Percentiles rank a stretch among this genome's conserved stretches.
These are phyloP conservation scores for Leccinum disarticulatum DNA, from an alignment of 768 basidiomycete species.

Conservation along the genomic window DNA sequence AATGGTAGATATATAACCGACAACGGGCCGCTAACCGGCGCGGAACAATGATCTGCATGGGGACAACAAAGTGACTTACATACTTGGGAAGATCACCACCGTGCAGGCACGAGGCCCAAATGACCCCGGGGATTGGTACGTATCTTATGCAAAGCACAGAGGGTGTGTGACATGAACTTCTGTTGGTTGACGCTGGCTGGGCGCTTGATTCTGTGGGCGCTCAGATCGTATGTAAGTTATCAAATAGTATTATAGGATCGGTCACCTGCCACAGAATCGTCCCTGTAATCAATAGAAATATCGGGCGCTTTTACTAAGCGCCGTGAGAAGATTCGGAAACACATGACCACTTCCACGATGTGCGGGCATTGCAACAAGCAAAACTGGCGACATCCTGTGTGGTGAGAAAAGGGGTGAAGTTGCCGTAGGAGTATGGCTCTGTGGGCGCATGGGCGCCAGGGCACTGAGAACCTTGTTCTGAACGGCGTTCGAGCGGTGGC, in stretches of 20 bases:
- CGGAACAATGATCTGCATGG: not conserved
- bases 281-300: not conserved
- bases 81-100: not conserved
- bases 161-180: not conserved
- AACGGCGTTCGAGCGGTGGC: not conserved
- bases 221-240: too few relatives aligned
- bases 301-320: not conserved
- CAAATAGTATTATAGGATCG: not conserved
- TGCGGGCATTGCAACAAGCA: not conserved
- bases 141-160: slow-evolving; percentile 2
- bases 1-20: not conserved
- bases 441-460: not conserved
- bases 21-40: not conserved
- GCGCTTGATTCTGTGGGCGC: not conserved
- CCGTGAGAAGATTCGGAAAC: not conserved
- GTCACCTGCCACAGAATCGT: not conserved
- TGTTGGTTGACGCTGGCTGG: not conserved
- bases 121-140: not conserved
- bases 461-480: not conserved
- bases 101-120: not conserved
- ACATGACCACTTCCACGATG: not conserved
- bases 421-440: slow-evolving; percentile 4
- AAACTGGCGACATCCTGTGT: not conserved
- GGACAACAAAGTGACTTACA: not conserved
- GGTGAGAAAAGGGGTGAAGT: not conserved